Conservation (phyloP, 2,329 filamentous ascomycete species). For the Biscogniauxia sp. region DNA sequence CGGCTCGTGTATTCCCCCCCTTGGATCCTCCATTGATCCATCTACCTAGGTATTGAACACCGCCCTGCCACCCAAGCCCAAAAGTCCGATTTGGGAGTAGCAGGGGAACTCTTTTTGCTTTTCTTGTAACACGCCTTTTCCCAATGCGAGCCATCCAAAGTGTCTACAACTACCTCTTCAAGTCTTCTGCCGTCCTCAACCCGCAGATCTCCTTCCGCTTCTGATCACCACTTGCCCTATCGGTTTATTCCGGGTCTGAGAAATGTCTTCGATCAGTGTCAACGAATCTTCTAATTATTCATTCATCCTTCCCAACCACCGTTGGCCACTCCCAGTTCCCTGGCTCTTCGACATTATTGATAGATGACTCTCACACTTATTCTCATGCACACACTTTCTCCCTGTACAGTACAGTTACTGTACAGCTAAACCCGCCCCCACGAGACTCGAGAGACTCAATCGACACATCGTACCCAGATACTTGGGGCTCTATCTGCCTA, state of each 20-base stretch:
- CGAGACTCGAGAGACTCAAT: constrained; percentile 2
- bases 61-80: background rate
- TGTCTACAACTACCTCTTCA: constrained; percentile 6
- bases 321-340: constrained; percentile 10
- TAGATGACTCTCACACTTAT: constrained; percentile 7
- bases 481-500: constrained; percentile 8
- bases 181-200: constrained; percentile 9
- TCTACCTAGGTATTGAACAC: no score
- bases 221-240: constrained; percentile 17
- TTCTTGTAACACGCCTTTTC: background rate
- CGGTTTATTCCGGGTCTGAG: constrained; percentile 18
- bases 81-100: background rate
- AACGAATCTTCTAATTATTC: constrained; percentile 13
- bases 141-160: constrained; percentile 16
- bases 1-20: no score
- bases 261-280: constrained; percentile 9
- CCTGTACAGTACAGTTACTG: constrained; percentile 14
- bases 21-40: no score
- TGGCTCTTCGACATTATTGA: constrained; percentile 7
- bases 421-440: constrained; percentile 7
- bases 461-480: constrained; percentile 14
- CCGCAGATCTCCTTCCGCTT: constrained; percentile 21
- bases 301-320: constrained; percentile 3
- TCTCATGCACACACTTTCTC: constrained; percentile 10
- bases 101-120: background rate